Evolutionary conservation across 1,284 basidiomycete genomes (phyloP), one percentile per base, ranked within the genome.

Genomic region (Violaceomyces palustris): DNA sequence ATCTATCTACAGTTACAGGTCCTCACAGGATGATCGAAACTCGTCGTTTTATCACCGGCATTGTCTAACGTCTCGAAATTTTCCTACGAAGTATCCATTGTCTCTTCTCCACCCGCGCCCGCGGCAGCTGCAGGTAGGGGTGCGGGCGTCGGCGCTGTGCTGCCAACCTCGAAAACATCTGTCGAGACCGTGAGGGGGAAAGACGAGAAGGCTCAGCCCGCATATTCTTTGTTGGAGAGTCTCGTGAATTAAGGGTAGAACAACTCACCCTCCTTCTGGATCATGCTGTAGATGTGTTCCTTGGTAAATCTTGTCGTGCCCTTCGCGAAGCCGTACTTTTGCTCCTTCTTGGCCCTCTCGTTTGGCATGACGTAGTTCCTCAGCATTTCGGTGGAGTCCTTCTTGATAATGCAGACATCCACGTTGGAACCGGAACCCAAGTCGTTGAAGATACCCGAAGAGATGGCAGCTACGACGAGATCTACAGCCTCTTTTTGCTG

Each of bases 401-500:
- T 66, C 19, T 65, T 64, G 45, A 99, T 94, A 50, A 98, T 82
- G 73, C 90, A 93, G 0, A 92, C 92, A 74, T 99, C 94, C 64
- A 98, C 84, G 73, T 99, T 98, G 17, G 87, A 91, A 39, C 94
- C 94, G 0, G 91, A 96, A 8, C 94, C 94, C 30, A 98, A 81
- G 78, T 99, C 94, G 78, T 99, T 98, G 80, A 96, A 98, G 73
- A 99, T 93, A 81, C 94, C 94, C 1, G 89, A 86, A 35, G 85
- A 84, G 69, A 99, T 85, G 23, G 94, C 92, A 33, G 83, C 80
- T 32, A 85, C 83, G 17, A 97, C 92, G 10, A 98, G 79, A 17
- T 79, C 78, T 45, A 97, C 82, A 1, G 92, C 93, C 35, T 87
- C 85, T 43, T 82, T 79, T 37, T 87, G 82, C 86, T 92, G 74